phyloP scores from a whole-genome alignment of 176 grass and related monocot genomes.

The Tuctoria greenei region DNA sequence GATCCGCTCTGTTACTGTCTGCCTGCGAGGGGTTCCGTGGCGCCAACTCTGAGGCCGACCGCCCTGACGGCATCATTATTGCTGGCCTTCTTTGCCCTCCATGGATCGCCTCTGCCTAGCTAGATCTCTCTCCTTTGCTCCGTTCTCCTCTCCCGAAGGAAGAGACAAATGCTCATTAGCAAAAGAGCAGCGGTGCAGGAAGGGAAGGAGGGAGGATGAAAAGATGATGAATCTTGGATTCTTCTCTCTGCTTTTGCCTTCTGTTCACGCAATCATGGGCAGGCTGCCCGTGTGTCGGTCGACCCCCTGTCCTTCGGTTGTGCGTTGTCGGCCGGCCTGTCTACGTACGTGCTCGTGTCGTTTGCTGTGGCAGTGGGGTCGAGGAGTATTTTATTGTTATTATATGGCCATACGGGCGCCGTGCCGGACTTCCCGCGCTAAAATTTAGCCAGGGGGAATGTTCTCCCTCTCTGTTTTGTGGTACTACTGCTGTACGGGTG shows the following conservation, averaged over 20 bases:
- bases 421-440: slow-evolving; percentile 4
- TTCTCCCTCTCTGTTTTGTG: not conserved
- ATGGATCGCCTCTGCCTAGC: not conserved
- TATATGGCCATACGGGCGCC: not conserved
- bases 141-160: not conserved
- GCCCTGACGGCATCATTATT: not conserved
- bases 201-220: not conserved
- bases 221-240: slow-evolving; percentile 52
- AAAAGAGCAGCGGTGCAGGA: not conserved
- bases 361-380: not conserved
- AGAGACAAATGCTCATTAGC: slow-evolving; percentile 44
- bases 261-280: slow-evolving; percentile 25
- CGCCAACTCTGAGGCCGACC: slow-evolving; percentile 11
- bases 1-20: slow-evolving; percentile 43
- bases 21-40: slow-evolving; percentile 6
- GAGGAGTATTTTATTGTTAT: not conserved
- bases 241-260: slow-evolving; percentile 30
- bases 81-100: not conserved
- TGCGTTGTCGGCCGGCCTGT: not conserved
- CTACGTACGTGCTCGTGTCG: slow-evolving; percentile 5
- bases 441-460: slow-evolving; percentile 35
- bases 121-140: slow-evolving; percentile 20
- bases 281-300: not conserved
- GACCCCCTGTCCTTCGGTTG: not conserved
- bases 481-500: not conserved